Base-by-base conservation (phyloP, 2,329 filamentous ascomycete genomes). In the Chalaropsis thielavioides region DNA sequence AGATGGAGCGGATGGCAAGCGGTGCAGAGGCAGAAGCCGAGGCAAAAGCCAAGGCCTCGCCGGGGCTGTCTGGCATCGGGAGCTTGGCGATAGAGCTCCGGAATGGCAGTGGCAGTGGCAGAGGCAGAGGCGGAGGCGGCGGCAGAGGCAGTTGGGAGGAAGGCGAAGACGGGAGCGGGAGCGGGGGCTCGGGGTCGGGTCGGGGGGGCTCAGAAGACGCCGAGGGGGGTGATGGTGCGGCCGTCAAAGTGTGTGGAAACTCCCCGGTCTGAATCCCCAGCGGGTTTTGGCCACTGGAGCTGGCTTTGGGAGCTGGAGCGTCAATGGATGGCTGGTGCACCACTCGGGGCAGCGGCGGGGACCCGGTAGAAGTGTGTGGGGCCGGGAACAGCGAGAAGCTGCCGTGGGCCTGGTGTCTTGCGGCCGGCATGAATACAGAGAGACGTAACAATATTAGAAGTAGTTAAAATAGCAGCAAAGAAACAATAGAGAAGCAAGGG, bases 1-100 rank as follows among this genome's bases (percentile, higher is more conserved):
- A 92, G 70, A 92, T 90, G 27, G 88, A 91, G 40, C 82, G 81
- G 70, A 88, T 79, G 0, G 80, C 76, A 5, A 75, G 67, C 68
- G 72, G 62, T 72, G 72, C 56, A 72, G 68, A 24, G 71, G 69
- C 3, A 71, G 66, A 15, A 22, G 67, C 58, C 1, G 72, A 58
- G 8, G 74, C 72, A 27, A 17, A 13, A 1, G 5, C n/a, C 8
- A n/a, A n/a, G n/a, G 40, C 40, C 7, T 44, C 22, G 38, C 3
- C 43, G 41, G 19, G 56, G 3, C 61, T 44, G 31, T 76, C 75
- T 31, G 70, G 71, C 3, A 80, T 70, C 17, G 80, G 81, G 27
- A 76, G 73, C 69, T 85, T 84, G 62, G 81, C 80, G 69, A 84
- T 83, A 22, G 82, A 85, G 71, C 75, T 81, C 64, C 80, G 76